Base-by-base conservation (phyloP, 2,329 filamentous ascomycete species). In the Xylaria sp. region DNA sequence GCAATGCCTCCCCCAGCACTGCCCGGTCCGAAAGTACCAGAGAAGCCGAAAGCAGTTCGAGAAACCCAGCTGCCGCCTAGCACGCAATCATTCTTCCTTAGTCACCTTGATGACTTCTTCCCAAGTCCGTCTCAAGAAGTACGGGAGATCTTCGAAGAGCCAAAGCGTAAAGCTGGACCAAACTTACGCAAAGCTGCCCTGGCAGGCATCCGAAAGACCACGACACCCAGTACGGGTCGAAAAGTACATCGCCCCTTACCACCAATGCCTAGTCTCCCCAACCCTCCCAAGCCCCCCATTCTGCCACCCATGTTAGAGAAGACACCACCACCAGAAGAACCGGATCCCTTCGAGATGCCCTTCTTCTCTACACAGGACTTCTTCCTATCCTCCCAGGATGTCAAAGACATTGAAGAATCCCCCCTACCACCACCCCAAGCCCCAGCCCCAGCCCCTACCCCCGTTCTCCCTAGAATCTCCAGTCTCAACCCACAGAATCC, bases 41-140 rank as follows among this genome's bases (percentile, higher is more conserved):
- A 52, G 39, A 9, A 63, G 57, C 53, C 60, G 60, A 59, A 60
- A 62, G 48, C 52, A 16, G 16, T 30, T 47, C 49, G 1, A 35
- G 57, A 57, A 51, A 54, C 52, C 16, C 30, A 64, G 1, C 71
- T 65, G 16, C 75, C 75, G 5, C 70, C 72, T 34, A 80, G 79
- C 63, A 84, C 82, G 0, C 82, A 84, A 61, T 73, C 77, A 7
- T 83, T 84, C n/a, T 71, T 84, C 7, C 70, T 76, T 35, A 66
- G 69, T 47, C 75, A 82, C 60, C 66, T 80, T 6, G 80, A 83
- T 46, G 80, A 83, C 57, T 78, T 84, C 61, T 80, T 84, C 50
- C 81, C 81, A 0, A 80, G 77, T n/a, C 76, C 80, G 0, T 83
- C 81, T 0, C 83, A 86, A 65, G 79, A 83, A 67, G 74, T 76